A percentile compares a stretch with the other conserved stretches of the same genome.
These are phyloP conservation scores for Drechslera avenae DNA, from an alignment of 2,329 filamentous ascomycete genomes.

Conservation along the genomic window DNA sequence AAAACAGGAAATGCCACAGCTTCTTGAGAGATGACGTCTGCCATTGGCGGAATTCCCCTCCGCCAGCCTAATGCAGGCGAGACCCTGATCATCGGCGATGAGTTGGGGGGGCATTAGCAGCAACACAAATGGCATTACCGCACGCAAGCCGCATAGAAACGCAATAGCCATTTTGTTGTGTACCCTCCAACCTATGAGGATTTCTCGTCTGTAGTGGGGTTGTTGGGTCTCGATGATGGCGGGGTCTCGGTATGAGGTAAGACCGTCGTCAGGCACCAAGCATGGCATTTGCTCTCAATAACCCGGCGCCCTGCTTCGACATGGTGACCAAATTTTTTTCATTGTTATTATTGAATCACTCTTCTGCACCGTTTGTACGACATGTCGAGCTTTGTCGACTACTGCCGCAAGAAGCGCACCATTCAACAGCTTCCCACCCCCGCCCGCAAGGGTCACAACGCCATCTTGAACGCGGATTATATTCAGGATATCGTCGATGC, in stretches of 20 bases:
- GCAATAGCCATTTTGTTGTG: too few relatives aligned
- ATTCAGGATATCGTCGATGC: conserved; percentile 21
- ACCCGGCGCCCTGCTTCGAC: not conserved
- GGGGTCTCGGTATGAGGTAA: conserved; percentile 13
- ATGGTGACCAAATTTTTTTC: too few relatives aligned
- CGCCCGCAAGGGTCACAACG: conserved; percentile 22
- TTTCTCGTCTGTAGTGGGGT: not conserved
- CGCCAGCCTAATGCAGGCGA: too few relatives aligned
- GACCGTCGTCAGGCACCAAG: conserved; percentile 10
- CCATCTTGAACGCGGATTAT: conserved; percentile 23
- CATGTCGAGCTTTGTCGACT: conserved; percentile 8
- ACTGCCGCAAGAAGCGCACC: conserved; percentile 14
- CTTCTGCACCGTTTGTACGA: not conserved
- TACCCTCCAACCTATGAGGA: too few relatives aligned
- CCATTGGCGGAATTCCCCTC: too few relatives aligned
- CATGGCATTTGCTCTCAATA: not conserved
- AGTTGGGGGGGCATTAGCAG: too few relatives aligned
- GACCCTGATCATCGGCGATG: too few relatives aligned
- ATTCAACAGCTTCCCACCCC: conserved; percentile 28
- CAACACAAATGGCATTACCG: too few relatives aligned
- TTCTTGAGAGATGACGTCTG: too few relatives aligned
- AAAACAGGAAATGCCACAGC: too few relatives aligned
- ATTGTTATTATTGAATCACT: not conserved
- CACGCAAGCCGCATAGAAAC: too few relatives aligned
- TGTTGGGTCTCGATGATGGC: conserved; percentile 10